Percentiles rank a stretch among this genome's conserved stretches.
phyloP scores from a whole-genome alignment of 306 rosid species.

The Acacia acuminata region DNA sequence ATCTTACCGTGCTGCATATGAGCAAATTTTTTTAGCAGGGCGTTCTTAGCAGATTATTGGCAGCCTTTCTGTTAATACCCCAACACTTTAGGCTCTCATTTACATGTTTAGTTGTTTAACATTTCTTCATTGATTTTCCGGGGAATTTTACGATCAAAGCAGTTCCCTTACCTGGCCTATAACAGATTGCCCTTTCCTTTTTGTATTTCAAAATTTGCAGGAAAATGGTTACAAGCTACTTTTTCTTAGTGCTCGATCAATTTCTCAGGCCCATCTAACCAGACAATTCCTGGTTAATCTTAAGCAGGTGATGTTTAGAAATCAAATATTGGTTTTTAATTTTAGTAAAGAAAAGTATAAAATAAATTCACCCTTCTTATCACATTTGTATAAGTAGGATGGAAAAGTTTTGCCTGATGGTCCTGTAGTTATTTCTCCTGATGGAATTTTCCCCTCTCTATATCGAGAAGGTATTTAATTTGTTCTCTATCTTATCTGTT shows the following conservation, averaged over 20 bases:
- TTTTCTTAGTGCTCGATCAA: constrained; percentile 97
- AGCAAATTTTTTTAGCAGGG: constrained; percentile 25
- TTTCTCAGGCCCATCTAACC: constrained; percentile 87
- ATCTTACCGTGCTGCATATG: constrained; percentile 16
- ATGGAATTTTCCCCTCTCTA: constrained; percentile 94
- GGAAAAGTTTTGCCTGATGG: constrained; percentile 94
- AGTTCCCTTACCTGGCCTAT: constrained; percentile 10
- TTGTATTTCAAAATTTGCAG: constrained; percentile 50
- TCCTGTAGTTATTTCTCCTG: constrained; percentile 96
- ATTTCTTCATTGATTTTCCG: not conserved
- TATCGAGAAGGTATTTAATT: constrained; percentile 82
- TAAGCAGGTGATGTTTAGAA: constrained; percentile 69
- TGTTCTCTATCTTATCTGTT: constrained; percentile 18
- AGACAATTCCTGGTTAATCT: constrained; percentile 88
- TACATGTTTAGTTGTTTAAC: not conserved
- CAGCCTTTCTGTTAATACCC: constrained; percentile 30
- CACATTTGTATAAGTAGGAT: constrained; percentile 54
- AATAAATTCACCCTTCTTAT: constrained; percentile 20
- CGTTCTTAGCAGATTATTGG: constrained; percentile 16
- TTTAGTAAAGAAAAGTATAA: constrained; percentile 20
- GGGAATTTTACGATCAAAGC: not conserved
- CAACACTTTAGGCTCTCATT: constrained; percentile 15
- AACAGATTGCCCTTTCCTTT: not conserved
- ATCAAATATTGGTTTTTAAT: constrained; percentile 23
- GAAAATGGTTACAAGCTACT: constrained; percentile 95